A percentile compares a stretch with the other conserved stretches of the same genome.
Conservation (phyloP, 2,329 filamentous ascomycete species). For the Hyphodiscus sp. region DNA sequence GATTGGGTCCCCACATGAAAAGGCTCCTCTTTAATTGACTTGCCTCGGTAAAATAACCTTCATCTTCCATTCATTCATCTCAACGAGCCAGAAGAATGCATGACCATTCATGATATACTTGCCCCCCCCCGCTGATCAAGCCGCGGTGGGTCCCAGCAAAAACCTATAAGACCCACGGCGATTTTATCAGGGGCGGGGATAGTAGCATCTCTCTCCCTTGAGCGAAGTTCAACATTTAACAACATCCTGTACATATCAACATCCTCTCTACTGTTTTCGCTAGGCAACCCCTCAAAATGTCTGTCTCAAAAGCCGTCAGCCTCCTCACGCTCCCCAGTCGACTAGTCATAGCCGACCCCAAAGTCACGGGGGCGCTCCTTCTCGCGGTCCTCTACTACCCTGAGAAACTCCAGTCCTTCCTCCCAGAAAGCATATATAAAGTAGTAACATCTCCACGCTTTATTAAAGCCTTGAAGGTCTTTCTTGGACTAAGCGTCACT, state of each 20-base stretch:
- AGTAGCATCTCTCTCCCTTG: too few species aligned
- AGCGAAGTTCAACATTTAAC: not conserved
- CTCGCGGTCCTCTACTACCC: constrained; percentile 22
- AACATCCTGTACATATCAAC: not conserved
- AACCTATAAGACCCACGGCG: too few species aligned
- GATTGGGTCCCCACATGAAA: too few species aligned
- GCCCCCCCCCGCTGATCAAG: too few species aligned
- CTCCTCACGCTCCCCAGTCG: constrained; percentile 6
- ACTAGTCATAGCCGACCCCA: constrained; percentile 13
- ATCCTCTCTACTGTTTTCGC: not conserved
- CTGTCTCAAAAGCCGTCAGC: not conserved
- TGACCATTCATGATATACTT: too few species aligned
- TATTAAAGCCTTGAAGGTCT: constrained; percentile 15
- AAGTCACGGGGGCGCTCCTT: constrained; percentile 19
- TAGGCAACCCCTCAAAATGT: not conserved
- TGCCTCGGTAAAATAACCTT: too few species aligned
- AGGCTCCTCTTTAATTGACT: too few species aligned
- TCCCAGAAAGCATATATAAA: constrained; percentile 14
- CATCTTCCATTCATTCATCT: too few species aligned
- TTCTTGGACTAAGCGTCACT: constrained; percentile 47
- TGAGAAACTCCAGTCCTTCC: constrained; percentile 13
- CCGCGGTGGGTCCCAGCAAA: too few species aligned
- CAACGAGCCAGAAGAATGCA: too few species aligned
- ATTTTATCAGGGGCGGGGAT: too few species aligned
- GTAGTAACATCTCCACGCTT: constrained; percentile 15